These are phyloP conservation scores for Strigomonas culicis DNA, from an alignment of 208 protist genomes.

Conservation along the genomic window DNA sequence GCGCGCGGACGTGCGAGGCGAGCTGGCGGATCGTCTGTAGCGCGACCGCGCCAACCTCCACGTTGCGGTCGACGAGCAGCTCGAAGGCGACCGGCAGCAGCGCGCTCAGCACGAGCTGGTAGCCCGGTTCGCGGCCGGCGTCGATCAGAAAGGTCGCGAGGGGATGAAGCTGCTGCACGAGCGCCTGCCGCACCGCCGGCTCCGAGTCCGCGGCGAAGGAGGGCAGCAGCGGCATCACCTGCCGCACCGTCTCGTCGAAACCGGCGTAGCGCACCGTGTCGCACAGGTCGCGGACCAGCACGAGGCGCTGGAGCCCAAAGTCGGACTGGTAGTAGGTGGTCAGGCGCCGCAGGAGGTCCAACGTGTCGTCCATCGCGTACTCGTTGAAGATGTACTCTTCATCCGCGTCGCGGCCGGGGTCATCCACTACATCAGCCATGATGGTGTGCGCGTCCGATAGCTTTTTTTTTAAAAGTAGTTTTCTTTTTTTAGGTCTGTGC, in stretches of 20 bases:
- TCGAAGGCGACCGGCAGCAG: conserved; percentile 93
- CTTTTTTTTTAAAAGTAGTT: no score
- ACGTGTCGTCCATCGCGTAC: conserved; percentile 92
- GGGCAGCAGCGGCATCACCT: conserved; percentile 82
- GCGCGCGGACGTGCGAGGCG: conserved; percentile 69
- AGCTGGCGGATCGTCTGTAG: conserved; percentile 82
- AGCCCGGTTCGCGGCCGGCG: conserved; percentile 72
- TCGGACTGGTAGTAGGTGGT: conserved; percentile 87
- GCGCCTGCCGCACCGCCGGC: conserved; percentile 87
- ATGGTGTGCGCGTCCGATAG: no score
- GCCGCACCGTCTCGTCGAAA: conserved; percentile 69
- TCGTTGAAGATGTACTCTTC: conserved; percentile 93
- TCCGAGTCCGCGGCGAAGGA: conserved; percentile 89
- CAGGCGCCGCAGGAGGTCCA: conserved; percentile 83
- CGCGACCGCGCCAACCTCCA: conserved; percentile 86
- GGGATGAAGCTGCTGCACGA: conserved; percentile 87
- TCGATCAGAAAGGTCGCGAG: conserved; percentile 78
- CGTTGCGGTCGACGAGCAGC: conserved; percentile 94
- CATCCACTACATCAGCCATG: conserved; percentile 21
- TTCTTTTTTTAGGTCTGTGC: no score
- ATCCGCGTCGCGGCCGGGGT: conserved; percentile 48
- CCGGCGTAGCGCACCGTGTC: conserved; percentile 81
- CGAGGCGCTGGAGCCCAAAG: conserved; percentile 88
- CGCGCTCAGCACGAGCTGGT: conserved; percentile 75
- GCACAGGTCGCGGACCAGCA: conserved; percentile 80